Percentiles rank a stretch among this genome's conserved stretches.
Evolutionary conservation across 352 stramenopile species (phyloP).

Genomic region (Phytophthora pistaciae): DNA sequence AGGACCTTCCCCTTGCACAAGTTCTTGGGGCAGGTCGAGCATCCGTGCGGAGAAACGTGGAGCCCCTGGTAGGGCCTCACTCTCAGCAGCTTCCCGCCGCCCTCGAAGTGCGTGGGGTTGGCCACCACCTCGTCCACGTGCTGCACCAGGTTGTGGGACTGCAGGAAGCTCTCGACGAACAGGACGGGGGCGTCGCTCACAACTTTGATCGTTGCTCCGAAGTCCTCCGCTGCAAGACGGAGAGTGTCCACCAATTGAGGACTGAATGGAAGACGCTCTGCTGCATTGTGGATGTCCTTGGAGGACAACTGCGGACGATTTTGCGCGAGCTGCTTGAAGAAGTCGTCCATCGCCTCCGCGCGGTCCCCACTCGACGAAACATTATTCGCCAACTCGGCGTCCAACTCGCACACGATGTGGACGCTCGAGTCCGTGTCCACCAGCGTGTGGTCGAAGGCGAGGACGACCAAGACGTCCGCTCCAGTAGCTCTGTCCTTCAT

Average conservation of each 20-base stretch:
- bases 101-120: conserved; percentile 44
- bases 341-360: conserved; percentile 41
- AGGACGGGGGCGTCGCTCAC: conserved; percentile 63
- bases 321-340: conserved; percentile 36
- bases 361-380: conserved; percentile 16
- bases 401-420: conserved; percentile 42
- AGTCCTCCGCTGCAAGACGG: conserved; percentile 37
- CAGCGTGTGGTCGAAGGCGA: conserved; percentile 60
- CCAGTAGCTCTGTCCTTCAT: background rate
- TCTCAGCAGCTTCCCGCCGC: conserved; percentile 30
- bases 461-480: conserved; percentile 51
- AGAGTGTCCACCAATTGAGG: conserved; percentile 59
- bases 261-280: conserved; percentile 43
- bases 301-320: conserved; percentile 32
- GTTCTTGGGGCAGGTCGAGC: conserved; percentile 51
- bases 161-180: conserved; percentile 57
- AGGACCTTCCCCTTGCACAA: conserved; percentile 77
- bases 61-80: conserved; percentile 46
- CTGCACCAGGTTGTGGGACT: conserved; percentile 30
- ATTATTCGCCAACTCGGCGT: conserved; percentile 31
- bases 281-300: conserved; percentile 32
- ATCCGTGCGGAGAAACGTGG: conserved; percentile 51
- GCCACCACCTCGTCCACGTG: conserved; percentile 48
- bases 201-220: conserved; percentile 47
- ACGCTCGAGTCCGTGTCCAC: conserved; percentile 59